Evolutionary conservation across 805 yeast genomes (phyloP).

Genomic region (Sugiyamaella valdiviana): DNA sequence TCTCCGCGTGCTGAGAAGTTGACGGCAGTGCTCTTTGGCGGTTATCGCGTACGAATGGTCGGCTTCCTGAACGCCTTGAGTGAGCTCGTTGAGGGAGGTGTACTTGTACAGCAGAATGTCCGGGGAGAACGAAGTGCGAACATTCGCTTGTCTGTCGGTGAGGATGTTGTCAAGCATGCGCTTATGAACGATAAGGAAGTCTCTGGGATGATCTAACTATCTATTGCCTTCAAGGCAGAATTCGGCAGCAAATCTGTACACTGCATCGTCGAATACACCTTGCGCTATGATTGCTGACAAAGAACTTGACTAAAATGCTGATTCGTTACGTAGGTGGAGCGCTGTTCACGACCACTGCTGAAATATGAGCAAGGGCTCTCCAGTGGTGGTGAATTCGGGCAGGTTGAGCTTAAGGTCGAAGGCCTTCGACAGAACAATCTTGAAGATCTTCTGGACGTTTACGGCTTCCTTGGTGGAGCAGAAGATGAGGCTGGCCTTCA

Average conservation of each 20-base stretch:
- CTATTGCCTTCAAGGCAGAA: not conserved
- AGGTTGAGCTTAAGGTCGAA: slow-evolving; percentile 77
- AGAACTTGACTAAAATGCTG: slow-evolving; percentile 3
- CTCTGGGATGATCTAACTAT: slow-evolving; percentile 29
- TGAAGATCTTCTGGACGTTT: slow-evolving; percentile 89
- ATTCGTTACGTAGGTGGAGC: not conserved
- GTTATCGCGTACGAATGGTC: slow-evolving; percentile 44
- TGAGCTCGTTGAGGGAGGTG: slow-evolving; percentile 74
- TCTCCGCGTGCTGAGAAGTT: slow-evolving; percentile 30
- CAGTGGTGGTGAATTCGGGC: slow-evolving; percentile 76
- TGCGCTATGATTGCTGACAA: too few relatives aligned
- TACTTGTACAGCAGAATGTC: slow-evolving; percentile 59
- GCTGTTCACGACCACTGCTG: slow-evolving; percentile 31
- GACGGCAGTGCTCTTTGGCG: slow-evolving; percentile 32
- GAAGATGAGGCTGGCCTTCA: slow-evolving; percentile 79
- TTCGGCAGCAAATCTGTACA: too few relatives aligned
- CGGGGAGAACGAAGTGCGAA: slow-evolving; percentile 62
- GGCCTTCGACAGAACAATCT: slow-evolving; percentile 81
- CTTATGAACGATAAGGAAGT: slow-evolving; percentile 51
- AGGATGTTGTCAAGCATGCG: slow-evolving; percentile 59
- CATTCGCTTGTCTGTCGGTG: slow-evolving; percentile 61
- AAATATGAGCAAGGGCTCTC: slow-evolving; percentile 87
- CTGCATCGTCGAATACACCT: too few relatives aligned
- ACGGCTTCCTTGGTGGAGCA: slow-evolving; percentile 90
- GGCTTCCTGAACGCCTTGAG: slow-evolving; percentile 56